Percentiles rank a stretch among this genome's conserved stretches.
phyloP scores from a whole-genome alignment of 352 stramenopile species.

The Phytophthora podocarpi region DNA sequence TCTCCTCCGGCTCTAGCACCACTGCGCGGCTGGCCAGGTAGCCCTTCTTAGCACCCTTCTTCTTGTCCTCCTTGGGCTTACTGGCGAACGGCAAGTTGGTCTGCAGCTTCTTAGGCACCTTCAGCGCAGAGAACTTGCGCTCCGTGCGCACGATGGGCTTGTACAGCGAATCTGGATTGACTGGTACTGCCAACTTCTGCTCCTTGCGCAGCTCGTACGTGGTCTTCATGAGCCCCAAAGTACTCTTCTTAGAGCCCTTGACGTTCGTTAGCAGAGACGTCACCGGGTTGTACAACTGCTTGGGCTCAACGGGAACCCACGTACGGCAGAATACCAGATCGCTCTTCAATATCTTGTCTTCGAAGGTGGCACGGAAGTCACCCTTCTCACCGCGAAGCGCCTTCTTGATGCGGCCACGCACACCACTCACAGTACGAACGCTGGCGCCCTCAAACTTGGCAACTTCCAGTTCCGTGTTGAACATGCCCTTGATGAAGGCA shows the following conservation, averaged over 20 bases:
- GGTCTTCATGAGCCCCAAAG: slow-evolving; percentile 92
- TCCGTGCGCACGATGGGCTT: slow-evolving; percentile 96
- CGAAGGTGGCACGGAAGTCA: slow-evolving; percentile 98
- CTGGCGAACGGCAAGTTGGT: slow-evolving; percentile 95
- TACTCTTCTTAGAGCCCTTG: slow-evolving; percentile 59
- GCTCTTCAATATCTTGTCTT: slow-evolving; percentile 99
- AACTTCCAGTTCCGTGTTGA: slow-evolving; percentile 95
- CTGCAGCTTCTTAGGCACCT: slow-evolving; percentile 98
- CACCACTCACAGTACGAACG: slow-evolving; percentile 98
- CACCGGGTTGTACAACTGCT: slow-evolving; percentile 99
- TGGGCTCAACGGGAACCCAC: slow-evolving; percentile 98
- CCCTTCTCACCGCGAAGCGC: slow-evolving; percentile 92
- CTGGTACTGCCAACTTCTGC: slow-evolving; percentile 93
- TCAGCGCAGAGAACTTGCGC: slow-evolving; percentile 93
- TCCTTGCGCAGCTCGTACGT: slow-evolving; percentile 96
- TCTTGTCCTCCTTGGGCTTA: slow-evolving; percentile 96
- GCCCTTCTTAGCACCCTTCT: slow-evolving; percentile 83
- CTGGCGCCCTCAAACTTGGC: slow-evolving; percentile 97
- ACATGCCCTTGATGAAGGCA: slow-evolving; percentile 98
- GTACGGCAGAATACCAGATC: slow-evolving; percentile 99
- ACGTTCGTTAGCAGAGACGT: slow-evolving; percentile 72
- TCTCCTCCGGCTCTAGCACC: slow-evolving; percentile 96
- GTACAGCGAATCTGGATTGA: slow-evolving; percentile 98
- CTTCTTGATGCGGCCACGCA: slow-evolving; percentile 99
- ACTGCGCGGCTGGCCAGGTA: slow-evolving; percentile 92